A percentile compares a stretch with the other conserved stretches of the same genome.
Evolutionary conservation across 495 filamentous ascomycete species (phyloP).

Genomic region (Copromyces sp.): DNA sequence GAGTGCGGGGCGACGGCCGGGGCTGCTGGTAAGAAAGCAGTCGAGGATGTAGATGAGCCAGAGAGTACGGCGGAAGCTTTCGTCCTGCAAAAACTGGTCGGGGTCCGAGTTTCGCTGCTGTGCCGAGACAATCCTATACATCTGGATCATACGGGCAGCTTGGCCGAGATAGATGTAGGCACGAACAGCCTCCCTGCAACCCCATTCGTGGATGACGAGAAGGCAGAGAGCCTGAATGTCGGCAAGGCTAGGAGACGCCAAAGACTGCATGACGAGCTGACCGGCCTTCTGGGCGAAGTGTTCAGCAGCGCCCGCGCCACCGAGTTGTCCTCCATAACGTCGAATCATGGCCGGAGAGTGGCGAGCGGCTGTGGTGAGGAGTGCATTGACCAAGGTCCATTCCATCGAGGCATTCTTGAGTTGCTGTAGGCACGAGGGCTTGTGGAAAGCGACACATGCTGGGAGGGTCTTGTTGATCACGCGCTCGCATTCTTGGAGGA

Average conservation of each 20-base stretch:
- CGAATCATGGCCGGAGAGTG: constrained; percentile 40
- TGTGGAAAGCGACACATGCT: constrained; percentile 43
- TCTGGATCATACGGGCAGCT: constrained; percentile 41
- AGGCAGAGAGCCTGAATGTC: constrained; percentile 44
- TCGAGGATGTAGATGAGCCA: constrained; percentile 45
- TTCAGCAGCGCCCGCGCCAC: constrained; percentile 33
- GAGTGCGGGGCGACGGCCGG: constrained; percentile 39
- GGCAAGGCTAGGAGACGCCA: constrained; percentile 39
- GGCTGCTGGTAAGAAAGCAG: constrained; percentile 44
- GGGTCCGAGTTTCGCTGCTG: constrained; percentile 34
- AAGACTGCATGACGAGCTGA: constrained; percentile 32
- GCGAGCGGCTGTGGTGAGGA: constrained; percentile 38
- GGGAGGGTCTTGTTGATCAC: constrained; percentile 41
- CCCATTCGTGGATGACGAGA: constrained; percentile 43
- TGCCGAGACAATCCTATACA: constrained; percentile 39
- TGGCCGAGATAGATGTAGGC: constrained; percentile 44
- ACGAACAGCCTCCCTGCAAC: constrained; percentile 39
- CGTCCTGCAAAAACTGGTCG: constrained; percentile 41
- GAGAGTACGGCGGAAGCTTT: constrained; percentile 40
- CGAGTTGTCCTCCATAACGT: constrained; percentile 37
- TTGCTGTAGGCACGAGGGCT: constrained; percentile 40
- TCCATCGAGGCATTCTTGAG: constrained; percentile 38
- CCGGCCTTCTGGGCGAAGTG: constrained; percentile 41
- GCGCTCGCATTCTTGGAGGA: constrained; percentile 39
- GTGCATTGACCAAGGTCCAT: constrained; percentile 36